phyloP scores from a whole-genome alignment of 371 early-diverging fungal species.

The Mortierella sp. region DNA sequence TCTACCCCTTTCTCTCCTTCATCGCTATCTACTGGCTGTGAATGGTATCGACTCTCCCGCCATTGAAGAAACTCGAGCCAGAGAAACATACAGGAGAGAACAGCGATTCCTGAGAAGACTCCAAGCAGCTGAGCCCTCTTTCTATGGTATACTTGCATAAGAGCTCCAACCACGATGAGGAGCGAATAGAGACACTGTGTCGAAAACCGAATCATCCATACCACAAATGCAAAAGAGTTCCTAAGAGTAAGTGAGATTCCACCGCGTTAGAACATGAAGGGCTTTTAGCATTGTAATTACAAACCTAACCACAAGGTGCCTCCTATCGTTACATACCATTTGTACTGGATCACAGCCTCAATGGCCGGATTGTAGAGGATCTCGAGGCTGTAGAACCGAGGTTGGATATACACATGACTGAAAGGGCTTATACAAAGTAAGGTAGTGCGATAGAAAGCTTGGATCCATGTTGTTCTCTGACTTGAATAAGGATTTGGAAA shows the following conservation, averaged over 20 bases:
- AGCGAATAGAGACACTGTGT: conserved; percentile 18
- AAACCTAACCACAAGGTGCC: too few relatives aligned
- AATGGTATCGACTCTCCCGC: too few relatives aligned
- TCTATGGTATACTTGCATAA: conserved; percentile 14
- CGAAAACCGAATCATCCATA: conserved; percentile 23
- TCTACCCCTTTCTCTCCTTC: too few relatives aligned
- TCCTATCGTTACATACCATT: conserved; percentile 23
- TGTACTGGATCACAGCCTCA: conserved; percentile 24
- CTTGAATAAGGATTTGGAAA: too few relatives aligned
- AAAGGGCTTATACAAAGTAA: too few relatives aligned
- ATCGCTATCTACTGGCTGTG: too few relatives aligned
- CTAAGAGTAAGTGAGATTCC: neutral
- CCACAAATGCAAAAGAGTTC: conserved; percentile 23
- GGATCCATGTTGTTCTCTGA: too few relatives aligned
- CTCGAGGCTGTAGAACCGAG: neutral
- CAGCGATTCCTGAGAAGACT: conserved; percentile 9
- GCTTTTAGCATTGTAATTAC: neutral
- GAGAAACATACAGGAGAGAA: conserved; percentile 13
- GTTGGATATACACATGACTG: too few relatives aligned
- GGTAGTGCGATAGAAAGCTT: too few relatives aligned
- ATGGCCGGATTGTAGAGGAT: conserved; percentile 32
- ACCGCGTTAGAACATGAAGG: neutral
- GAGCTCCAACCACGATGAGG: conserved; percentile 12
- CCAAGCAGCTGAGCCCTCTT: neutral
- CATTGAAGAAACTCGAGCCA: conserved; percentile 22